These are phyloP conservation scores for Aspergillus nidulans DNA, from an alignment of 495 filamentous ascomycete species.

Conservation along the genomic window DNA sequence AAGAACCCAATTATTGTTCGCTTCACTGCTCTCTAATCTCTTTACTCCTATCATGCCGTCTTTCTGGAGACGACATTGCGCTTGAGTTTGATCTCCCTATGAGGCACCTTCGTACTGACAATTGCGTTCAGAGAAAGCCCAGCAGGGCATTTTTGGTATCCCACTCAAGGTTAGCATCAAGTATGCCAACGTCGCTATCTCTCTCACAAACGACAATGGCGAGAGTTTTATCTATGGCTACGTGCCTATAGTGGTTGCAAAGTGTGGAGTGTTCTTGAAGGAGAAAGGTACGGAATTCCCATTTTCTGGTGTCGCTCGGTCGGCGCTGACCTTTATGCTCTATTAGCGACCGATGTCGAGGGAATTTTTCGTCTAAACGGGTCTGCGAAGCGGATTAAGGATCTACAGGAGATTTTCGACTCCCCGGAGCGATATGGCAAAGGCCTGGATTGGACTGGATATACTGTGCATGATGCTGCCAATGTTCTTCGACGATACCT, in stretches of 20 bases:
- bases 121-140: slow-evolving; percentile 25
- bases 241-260: slow-evolving; percentile 96
- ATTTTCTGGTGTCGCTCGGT: neutral
- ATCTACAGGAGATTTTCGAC: slow-evolving; percentile 85
- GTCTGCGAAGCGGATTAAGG: slow-evolving; percentile 97
- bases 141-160: slow-evolving; percentile 81
- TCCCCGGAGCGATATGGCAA: slow-evolving; percentile 96
- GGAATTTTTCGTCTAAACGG: slow-evolving; percentile 96
- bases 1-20: neutral
- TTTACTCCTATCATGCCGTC: neutral
- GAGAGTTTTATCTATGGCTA: slow-evolving; percentile 98
- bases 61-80: neutral
- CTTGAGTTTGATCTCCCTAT: neutral
- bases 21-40: neutral
- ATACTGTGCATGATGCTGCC: slow-evolving; percentile 97
- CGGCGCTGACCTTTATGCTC: neutral
- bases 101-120: neutral
- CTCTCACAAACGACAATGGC: slow-evolving; percentile 82
- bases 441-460: slow-evolving; percentile 93
- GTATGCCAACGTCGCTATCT: slow-evolving; percentile 98
- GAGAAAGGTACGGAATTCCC: slow-evolving; percentile 73
- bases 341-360: slow-evolving; percentile 85
- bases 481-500: slow-evolving; percentile 94
- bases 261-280: slow-evolving; percentile 96
- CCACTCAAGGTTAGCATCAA: slow-evolving; percentile 91